These are phyloP conservation scores for Cryptosporidium xiaoi DNA, from an alignment of 169 alveolate species.

Conservation along the genomic window DNA sequence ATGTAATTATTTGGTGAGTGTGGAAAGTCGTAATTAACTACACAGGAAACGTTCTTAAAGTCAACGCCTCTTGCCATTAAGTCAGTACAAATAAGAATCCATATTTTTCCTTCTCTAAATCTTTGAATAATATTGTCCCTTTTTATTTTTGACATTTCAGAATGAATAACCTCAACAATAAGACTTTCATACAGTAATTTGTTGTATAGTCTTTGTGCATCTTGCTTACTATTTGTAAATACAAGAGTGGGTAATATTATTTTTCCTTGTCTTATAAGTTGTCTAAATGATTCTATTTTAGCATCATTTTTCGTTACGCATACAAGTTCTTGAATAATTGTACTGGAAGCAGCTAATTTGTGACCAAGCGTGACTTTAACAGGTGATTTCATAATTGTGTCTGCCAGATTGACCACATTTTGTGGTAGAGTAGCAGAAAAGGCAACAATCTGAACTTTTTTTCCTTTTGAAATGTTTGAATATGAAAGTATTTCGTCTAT, in stretches of 20 bases:
- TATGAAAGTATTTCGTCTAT: slow-evolving; percentile 76
- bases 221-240: slow-evolving; percentile 75
- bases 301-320: slow-evolving; percentile 83
- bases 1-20: slow-evolving; percentile 91
- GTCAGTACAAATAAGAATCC: slow-evolving; percentile 95
- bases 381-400: slow-evolving; percentile 77
- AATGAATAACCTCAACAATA: slow-evolving; percentile 72
- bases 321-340: slow-evolving; percentile 80
- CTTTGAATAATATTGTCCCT: slow-evolving; percentile 77
- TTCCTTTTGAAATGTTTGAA: slow-evolving; percentile 68
- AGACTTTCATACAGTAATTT: slow-evolving; percentile 68
- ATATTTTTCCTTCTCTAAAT: slow-evolving; percentile 83
- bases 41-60: slow-evolving; percentile 93
- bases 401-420: slow-evolving; percentile 77
- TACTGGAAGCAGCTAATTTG: slow-evolving; percentile 78
- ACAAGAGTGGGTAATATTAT: slow-evolving; percentile 79
- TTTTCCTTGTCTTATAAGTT: slow-evolving; percentile 81
- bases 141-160: slow-evolving; percentile 74
- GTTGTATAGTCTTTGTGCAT: slow-evolving; percentile 67
- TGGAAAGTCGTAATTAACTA: slow-evolving; percentile 97
- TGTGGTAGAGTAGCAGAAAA: slow-evolving; percentile 89
- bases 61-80: slow-evolving; percentile 97
- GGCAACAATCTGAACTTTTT: slow-evolving; percentile 75
- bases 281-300: slow-evolving; percentile 78
- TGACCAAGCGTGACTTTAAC: slow-evolving; percentile 83